phyloP scores from a whole-genome alignment of 2,329 filamentous ascomycete species.

The Cladophialophora psammophila region DNA sequence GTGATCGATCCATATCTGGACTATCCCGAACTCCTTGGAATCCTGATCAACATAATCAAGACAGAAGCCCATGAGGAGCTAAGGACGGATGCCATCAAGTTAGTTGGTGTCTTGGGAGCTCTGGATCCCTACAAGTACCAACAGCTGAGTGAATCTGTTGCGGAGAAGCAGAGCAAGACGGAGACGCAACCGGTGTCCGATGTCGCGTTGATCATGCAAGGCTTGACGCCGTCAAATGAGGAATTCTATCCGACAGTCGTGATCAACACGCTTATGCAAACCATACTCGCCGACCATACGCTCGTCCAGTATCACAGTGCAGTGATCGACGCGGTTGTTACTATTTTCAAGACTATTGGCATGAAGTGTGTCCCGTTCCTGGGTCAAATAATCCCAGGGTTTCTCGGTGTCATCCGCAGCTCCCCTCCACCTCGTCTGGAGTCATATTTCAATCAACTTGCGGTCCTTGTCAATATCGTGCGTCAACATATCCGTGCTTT shows the following conservation, averaged over 20 bases:
- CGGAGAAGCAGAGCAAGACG: conserved; percentile 76
- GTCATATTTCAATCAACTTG: conserved; percentile 96
- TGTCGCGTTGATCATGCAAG: conserved; percentile 97
- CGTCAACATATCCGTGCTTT: conserved; percentile 95
- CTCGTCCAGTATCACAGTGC: conserved; percentile 88
- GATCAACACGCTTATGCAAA: conserved; percentile 89
- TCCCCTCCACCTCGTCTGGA: conserved; percentile 81
- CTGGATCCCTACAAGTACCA: conserved; percentile 96
- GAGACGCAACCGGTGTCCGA: conserved; percentile 80
- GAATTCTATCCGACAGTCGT: conserved; percentile 99
- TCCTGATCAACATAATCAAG: conserved; percentile 92
- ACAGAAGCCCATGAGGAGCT: conserved; percentile 86
- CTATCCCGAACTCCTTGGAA: conserved; percentile 90
- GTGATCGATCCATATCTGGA: conserved; percentile 96
- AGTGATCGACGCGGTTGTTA: conserved; percentile 98
- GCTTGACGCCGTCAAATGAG: conserved; percentile 93
- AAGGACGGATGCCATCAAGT: conserved; percentile 91
- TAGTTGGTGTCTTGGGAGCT: conserved; percentile 94
- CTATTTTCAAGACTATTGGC: conserved; percentile 95
- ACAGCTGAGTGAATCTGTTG: conserved; percentile 77
- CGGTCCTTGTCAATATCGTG: conserved; percentile 91
- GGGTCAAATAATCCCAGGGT: conserved; percentile 91
- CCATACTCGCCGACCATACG: conserved; percentile 87
- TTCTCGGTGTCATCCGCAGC: conserved; percentile 84
- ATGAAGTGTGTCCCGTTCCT: conserved; percentile 96